Evolutionary conservation across 2,329 filamentous ascomycete species (phyloP), one percentile per base, ranked within the genome.

Genomic region (Pseudocercospora macadamiae): DNA sequence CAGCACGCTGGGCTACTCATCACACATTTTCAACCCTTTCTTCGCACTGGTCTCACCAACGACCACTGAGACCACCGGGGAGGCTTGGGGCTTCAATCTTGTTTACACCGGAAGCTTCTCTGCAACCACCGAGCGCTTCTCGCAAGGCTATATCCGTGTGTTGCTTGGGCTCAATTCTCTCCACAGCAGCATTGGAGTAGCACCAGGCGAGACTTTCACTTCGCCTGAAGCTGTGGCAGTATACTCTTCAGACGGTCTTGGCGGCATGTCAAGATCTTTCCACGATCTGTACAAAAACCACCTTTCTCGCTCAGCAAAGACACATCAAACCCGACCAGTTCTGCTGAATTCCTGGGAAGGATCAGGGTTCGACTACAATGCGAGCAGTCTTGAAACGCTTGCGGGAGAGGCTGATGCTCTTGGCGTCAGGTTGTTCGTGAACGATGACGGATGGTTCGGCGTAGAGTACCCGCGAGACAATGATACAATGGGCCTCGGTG

Each of bases 391-490:
- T 28, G 80, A 84, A 26, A 74, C 76, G 0, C 75, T 88, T 0
- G 85, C 85, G 0, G 67, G 81, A 37, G 79, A 85, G 62, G 79
- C 85, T 0, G 84, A 85, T 0, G 77, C 79, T 2, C 76, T 88
- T 1, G 86, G 86, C 1, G 79, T 83, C n/a, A 81, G 82, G 62
- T 78, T 89, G 0, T 85, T 89, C 44, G 86, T 88, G 0, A 80
- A 86, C 47, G 86, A 89, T 42, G 86, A 89, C 58, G 86, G 86
- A 3, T 89, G 86, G 86, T 89, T 89, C 48, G 86, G 86, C 12
- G 75, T 78, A n/a, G 75, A 87, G 32, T 82, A 86, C 59, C 85
- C 86, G 0, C 83, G 86, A 0, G 67, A 81, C 19, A 79, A 81
- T 30, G 86, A 88, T 63, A 76, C 77, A 0, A 76, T 82, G 1